A percentile compares a stretch with the other conserved stretches of the same genome.
Conservation (phyloP, 169 alveolate genomes). For the Plasmodium ovale region DNA sequence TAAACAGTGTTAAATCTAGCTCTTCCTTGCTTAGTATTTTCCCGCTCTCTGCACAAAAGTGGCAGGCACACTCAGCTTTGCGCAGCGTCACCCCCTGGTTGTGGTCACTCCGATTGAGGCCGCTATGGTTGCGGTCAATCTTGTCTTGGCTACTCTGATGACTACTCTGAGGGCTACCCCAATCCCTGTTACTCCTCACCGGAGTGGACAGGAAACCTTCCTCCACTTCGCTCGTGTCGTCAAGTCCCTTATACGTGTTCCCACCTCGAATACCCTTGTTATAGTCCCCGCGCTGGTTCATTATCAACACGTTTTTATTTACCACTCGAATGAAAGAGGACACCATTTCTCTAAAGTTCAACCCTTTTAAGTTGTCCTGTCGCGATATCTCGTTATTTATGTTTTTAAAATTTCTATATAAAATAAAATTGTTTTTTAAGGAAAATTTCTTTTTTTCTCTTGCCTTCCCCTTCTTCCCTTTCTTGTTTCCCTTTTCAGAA, state of each 20-base stretch:
- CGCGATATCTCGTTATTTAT: constrained; percentile 53
- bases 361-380: constrained; percentile 57
- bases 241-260: neutral
- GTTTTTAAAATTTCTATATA: constrained; percentile 68
- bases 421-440: constrained; percentile 19
- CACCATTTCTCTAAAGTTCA: constrained; percentile 23
- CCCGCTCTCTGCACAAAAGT: constrained; percentile 11
- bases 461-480: neutral
- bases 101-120: neutral
- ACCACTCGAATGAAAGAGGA: constrained; percentile 16
- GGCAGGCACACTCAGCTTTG: constrained; percentile 24
- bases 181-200: neutral
- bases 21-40: constrained; percentile 31
- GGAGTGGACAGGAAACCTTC: neutral
- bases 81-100: neutral
- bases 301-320: constrained; percentile 29
- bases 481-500: neutral
- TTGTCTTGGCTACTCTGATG: too few species aligned
- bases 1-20: constrained; percentile 19
- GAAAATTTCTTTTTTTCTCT: neutral
- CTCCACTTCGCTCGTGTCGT: constrained; percentile 27
- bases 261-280: neutral
- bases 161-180: neutral
- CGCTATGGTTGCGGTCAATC: too few species aligned
- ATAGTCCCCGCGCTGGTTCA: neutral